Evolutionary conservation across 2,329 filamentous ascomycete species (phyloP).

Genomic region (Claviceps purpurea): DNA sequence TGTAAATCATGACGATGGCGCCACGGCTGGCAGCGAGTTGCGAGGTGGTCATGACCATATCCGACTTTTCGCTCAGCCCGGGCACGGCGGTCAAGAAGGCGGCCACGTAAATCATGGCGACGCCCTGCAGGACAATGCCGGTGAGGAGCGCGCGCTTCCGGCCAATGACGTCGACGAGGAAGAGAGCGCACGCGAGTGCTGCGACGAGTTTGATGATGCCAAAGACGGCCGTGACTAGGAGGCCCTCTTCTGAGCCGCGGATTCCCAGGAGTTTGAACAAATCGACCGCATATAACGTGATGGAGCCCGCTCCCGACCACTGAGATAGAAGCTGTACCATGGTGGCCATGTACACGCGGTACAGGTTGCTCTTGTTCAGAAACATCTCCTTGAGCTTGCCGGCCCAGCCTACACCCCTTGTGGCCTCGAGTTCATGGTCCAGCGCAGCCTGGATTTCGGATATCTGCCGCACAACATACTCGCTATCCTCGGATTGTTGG

Average conservation of each 20-base stretch:
- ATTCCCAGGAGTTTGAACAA: constrained; percentile 62
- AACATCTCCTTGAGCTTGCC: constrained; percentile 59
- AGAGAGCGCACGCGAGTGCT: constrained; percentile 56
- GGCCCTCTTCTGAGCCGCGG: constrained; percentile 51
- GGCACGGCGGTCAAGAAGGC: constrained; percentile 50
- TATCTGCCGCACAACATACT: constrained; percentile 49
- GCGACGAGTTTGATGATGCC: constrained; percentile 60
- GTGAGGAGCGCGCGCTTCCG: constrained; percentile 53
- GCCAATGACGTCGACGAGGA: constrained; percentile 68
- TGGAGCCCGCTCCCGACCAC: constrained; percentile 59
- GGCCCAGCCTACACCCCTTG: constrained; percentile 47
- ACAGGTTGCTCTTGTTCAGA: constrained; percentile 53
- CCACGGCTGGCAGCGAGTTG: constrained; percentile 47
- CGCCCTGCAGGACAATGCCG: constrained; percentile 45
- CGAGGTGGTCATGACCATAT: constrained; percentile 29
- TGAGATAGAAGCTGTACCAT: constrained; percentile 60
- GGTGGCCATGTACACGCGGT: constrained; percentile 55
- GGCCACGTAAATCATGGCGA: constrained; percentile 51
- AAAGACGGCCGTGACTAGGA: constrained; percentile 63
- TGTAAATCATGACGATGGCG: constrained; percentile 61
- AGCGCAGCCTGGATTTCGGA: constrained; percentile 50
- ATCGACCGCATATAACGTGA: constrained; percentile 64
- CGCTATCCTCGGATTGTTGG: constrained; percentile 42
- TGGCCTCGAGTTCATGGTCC: constrained; percentile 59
- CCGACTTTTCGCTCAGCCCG: constrained; percentile 34